Evolutionary conservation across 768 basidiomycete species (phyloP).

Genomic region (Phylloporus rhodoxanthus): DNA sequence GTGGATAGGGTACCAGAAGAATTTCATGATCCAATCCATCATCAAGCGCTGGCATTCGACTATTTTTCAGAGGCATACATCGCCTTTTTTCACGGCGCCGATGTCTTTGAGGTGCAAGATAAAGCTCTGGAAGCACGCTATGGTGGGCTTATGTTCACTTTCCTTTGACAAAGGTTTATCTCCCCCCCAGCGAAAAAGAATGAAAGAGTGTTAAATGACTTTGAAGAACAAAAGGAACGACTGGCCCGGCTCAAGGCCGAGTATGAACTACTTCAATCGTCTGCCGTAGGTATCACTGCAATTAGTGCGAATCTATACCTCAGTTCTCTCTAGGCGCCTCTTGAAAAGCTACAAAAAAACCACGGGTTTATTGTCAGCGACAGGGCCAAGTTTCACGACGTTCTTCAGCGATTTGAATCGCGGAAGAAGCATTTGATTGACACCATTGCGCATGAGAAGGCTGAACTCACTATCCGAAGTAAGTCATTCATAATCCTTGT

Average conservation of each 20-base stretch:
- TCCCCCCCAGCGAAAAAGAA: slow-evolving; percentile 56
- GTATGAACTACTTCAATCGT: slow-evolving; percentile 51
- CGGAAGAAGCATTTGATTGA: slow-evolving; percentile 64
- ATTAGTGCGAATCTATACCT: background rate
- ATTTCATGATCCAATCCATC: slow-evolving; percentile 69
- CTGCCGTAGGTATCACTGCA: slow-evolving; percentile 42
- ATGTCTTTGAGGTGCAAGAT: slow-evolving; percentile 66
- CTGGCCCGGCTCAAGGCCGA: slow-evolving; percentile 47
- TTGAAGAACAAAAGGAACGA: slow-evolving; percentile 51
- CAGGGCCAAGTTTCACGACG: slow-evolving; percentile 71
- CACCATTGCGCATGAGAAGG: slow-evolving; percentile 61
- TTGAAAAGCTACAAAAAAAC: slow-evolving; percentile 56
- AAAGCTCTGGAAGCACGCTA: slow-evolving; percentile 70
- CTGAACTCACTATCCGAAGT: slow-evolving; percentile 56
- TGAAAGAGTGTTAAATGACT: slow-evolving; percentile 55
- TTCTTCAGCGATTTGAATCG: slow-evolving; percentile 62
- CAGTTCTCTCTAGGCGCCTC: slow-evolving; percentile 44
- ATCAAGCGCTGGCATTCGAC: slow-evolving; percentile 71
- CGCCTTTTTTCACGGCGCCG: slow-evolving; percentile 59
- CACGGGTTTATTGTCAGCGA: slow-evolving; percentile 65
- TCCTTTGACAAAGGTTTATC: background rate
- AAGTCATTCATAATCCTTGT: slow-evolving; percentile 12
- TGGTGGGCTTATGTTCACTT: slow-evolving; percentile 39
- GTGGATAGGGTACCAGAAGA: slow-evolving; percentile 60
- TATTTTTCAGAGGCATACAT: slow-evolving; percentile 66